Base-by-base conservation (phyloP, 352 stramenopile genomes). In the Elongisporangium prolatum region DNA sequence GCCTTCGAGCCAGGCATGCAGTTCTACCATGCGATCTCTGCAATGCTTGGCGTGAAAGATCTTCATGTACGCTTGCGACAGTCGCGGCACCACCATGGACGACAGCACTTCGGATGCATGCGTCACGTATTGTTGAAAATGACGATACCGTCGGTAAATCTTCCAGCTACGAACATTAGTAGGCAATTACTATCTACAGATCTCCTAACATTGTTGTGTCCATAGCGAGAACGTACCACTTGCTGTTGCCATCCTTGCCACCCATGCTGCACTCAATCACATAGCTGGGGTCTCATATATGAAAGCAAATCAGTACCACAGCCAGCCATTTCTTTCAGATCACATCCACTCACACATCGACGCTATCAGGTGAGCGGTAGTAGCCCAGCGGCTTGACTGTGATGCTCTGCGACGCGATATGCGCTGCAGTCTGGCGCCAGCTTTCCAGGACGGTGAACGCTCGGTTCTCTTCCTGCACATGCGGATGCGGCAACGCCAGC, bases 91-190 rank as follows among this genome's bases (percentile, higher is more conserved):
- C 9, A 78, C 69, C 57, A 89, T 77, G 54, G 62, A 75, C 28
- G 71, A 69, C 24, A 88, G 54, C 20, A 90, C 48, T 53, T 88
- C 77, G 3, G 68, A 78, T 7, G 81, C 86, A 48, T 83, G 72
- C n/a, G 72, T 58, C 14, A 89, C 72, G 56, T 91, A 91, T 53
- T 77, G 69, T 54, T 94, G 75, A 69, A 94, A 94, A 20, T 94
- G 82, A 28, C 85, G 69, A 61, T 94, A 94, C n/a, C 85, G 83
- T 8, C 83, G 78, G 50, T 92, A 91, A 57, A 94, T 86, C 59
- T 91, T 91, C 84, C 84, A 94, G 37, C 70, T 80, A 49, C 59
- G 63, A 21, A 62, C n/a, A n/a, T n/a, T n/a, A n/a, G n/a, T n/a
- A n/a, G n/a, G n/a, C n/a, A n/a, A n/a, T n/a, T n/a, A n/a, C n/a